Percentiles rank a stretch among this genome's conserved stretches.
phyloP scores from a whole-genome alignment of 495 filamentous ascomycete genomes.

The Cercophora sp. region DNA sequence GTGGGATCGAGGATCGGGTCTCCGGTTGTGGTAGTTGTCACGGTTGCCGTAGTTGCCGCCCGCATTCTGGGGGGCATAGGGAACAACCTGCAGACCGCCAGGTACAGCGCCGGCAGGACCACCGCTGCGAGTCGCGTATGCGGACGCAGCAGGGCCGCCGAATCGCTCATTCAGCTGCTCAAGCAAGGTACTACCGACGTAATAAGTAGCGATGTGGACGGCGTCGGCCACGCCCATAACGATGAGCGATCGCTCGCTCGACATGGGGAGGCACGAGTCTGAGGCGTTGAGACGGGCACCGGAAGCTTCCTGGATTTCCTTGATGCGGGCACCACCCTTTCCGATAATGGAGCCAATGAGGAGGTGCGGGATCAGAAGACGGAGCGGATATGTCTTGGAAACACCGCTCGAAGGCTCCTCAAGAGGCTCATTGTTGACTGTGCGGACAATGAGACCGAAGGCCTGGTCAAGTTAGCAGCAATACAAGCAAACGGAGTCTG shows the following conservation, averaged over 20 bases:
- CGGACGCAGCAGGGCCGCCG: conserved; percentile 90
- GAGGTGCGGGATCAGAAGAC: conserved; percentile 92
- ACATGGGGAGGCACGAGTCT: conserved; percentile 86
- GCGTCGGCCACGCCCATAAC: conserved; percentile 88
- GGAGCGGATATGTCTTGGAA: conserved; percentile 95
- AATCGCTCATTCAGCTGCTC: conserved; percentile 96
- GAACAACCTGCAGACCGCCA: conserved; percentile 95
- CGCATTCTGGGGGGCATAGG: conserved; percentile 88
- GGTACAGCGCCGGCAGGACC: conserved; percentile 88
- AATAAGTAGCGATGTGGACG: conserved; percentile 98
- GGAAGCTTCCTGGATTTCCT: conserved; percentile 97
- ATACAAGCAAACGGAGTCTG: not conserved
- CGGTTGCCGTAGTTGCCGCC: conserved; percentile 89
- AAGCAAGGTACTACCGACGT: conserved; percentile 90
- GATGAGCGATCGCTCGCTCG: conserved; percentile 93
- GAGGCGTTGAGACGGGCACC: conserved; percentile 96
- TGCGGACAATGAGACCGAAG: conserved; percentile 96
- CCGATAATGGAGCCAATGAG: conserved; percentile 98
- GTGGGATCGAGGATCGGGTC: conserved; percentile 62
- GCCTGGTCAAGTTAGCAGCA: conserved; percentile 55
- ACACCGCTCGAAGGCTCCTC: conserved; percentile 79
- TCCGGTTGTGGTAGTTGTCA: conserved; percentile 66
- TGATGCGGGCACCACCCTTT: conserved; percentile 89
- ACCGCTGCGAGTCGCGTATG: conserved; percentile 92
- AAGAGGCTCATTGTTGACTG: conserved; percentile 92